Evolutionary conservation across 257 asterid genomes (phyloP), one percentile per base, ranked within the genome.

Genomic region (Cinchona pubescens): DNA sequence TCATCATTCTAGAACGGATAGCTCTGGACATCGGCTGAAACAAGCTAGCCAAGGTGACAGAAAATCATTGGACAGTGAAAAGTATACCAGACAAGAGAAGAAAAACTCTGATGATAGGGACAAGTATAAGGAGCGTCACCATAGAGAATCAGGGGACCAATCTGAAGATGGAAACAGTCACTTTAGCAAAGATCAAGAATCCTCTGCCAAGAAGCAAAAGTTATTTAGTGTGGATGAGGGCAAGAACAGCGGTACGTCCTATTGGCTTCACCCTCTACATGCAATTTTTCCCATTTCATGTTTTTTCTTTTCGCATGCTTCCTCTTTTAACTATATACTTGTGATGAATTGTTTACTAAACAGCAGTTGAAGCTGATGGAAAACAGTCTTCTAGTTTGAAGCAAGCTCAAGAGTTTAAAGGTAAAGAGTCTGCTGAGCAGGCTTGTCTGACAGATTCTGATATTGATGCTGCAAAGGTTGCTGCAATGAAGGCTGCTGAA

Each of bases 401-500:
- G 67, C 80, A 76, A 79, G 74, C 73, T 59, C 71, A 49, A 73
- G 82, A 66, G 73, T 59, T 71, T 75, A 62, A 61, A 32, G 58
- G 73, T 81, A 64, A 78, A 80, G 90, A 84, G 76, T 67, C 87
- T 37, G 80, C 91, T 38, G 92, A 90, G 85, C 84, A 86, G 83
- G 84, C 80, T 49, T 76, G 30, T 51, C 87, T 88, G 86, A 88
- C 87, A 42, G 96, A 89, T 77, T 88, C 98, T 75, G 98, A 92
- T 83, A 87, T 94, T 63, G 95, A 89, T 83, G 97, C 97, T 74
- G 99, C 97, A 46, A 94, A 87, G 84, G 69, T 89, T 79, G 97
- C 97, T 85, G 98, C 98, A 45, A 85, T 92, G 91, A 94, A 86
- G 85, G 99, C 98, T 69, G 99, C 99, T 80, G 98, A 95, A 83